Percentiles rank a stretch among this genome's conserved stretches.
phyloP scores from a whole-genome alignment of 2,329 filamentous ascomycete genomes.

The Talaromyces marneffei region DNA sequence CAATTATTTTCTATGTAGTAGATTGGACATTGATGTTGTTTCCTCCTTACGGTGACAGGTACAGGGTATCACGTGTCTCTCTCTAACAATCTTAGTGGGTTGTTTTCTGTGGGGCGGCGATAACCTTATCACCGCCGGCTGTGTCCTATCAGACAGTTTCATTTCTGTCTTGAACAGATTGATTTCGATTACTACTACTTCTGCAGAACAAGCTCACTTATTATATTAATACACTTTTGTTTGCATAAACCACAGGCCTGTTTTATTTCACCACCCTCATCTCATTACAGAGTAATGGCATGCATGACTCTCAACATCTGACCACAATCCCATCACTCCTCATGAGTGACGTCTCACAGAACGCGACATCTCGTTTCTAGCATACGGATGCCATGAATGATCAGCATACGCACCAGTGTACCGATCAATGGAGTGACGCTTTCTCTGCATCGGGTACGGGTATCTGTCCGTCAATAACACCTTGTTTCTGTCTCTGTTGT shows the following conservation, averaged over 20 bases:
- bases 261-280: background rate
- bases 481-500: background rate
- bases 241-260: background rate
- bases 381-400: background rate
- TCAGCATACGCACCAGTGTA: background rate
- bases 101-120: background rate
- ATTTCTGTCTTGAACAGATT: background rate
- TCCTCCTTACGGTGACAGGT: background rate
- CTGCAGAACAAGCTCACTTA: background rate
- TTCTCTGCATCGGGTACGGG: background rate
- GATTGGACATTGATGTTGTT: background rate
- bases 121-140: background rate
- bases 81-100: conserved; percentile 1
- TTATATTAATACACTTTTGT: background rate
- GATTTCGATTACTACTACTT: background rate
- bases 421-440: background rate
- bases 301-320: background rate
- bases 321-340: background rate
- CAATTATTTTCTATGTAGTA: background rate
- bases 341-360: background rate
- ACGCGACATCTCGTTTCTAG: background rate
- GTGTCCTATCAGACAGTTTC: background rate
- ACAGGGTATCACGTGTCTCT: conserved; percentile 9
- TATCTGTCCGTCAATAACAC: background rate
- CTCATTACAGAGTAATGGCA: background rate